Evolutionary conservation across 2,329 filamentous ascomycete genomes (phyloP), one percentile per base, ranked within the genome.

Genomic region (Monosporascus cannonballus): DNA sequence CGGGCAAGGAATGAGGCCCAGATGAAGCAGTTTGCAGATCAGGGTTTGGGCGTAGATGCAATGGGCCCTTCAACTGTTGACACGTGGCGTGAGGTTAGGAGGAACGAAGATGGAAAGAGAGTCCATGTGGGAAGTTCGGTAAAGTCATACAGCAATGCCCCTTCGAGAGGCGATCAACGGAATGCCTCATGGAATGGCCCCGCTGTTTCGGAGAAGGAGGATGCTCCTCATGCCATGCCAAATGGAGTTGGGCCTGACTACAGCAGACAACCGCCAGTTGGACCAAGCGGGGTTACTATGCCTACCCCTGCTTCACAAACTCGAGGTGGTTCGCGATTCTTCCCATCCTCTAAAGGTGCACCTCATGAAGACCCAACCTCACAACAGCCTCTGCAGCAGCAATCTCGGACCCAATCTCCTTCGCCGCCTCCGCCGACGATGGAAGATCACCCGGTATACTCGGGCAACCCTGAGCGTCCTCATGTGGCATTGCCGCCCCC

Each of bases 391-490:
- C 54, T 61, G 49, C 62, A 61, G 24, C 75, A 74, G 45, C 68
- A 71, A n/a, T 64, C 69, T 4, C 72, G 77, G 41, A 71, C 75
- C 4, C 73, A 72, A 20, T 86, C 84, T 6, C 83, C 87, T 17
- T 86, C 85, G 3, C 87, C 87, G 0, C 88, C 88, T 3, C 88
- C 89, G 47, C 86, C 86, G 1, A 84, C 82, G 20, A 83, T 82
- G 69, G 78, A 81, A 56, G 84, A 79, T 9, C 88, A 92, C 62
- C 88, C 88, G 6, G 88, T 80, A 2, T 89, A 88, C 59, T 83
- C 85, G 59, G 85, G 87, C 30, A 81, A 89, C 61, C 74, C 73
- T 1, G 71, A 72, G 36, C 83, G 80, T 54, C 88, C 89, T 3
- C 79, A 85, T 52, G 87, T 92, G 7, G 84, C 81, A 37, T 72